phyloP scores from a whole-genome alignment of 2,329 filamentous ascomycete species.

The Alternaria sp. region DNA sequence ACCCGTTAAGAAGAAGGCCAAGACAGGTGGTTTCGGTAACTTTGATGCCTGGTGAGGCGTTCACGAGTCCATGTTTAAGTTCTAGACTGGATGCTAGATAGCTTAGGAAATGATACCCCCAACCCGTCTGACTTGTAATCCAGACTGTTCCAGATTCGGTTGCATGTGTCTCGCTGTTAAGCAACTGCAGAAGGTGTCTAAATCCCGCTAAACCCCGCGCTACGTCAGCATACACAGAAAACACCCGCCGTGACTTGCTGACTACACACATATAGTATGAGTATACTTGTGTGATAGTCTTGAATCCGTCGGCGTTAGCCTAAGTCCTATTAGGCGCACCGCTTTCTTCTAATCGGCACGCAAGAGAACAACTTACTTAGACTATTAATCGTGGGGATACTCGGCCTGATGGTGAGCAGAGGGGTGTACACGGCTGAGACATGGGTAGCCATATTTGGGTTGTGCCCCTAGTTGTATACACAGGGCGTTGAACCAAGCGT shows the following conservation, averaged over 20 bases:
- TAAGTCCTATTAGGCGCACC: neutral
- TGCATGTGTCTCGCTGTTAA: neutral
- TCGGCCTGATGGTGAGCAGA: neutral
- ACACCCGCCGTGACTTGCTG: neutral
- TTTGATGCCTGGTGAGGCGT: conserved; percentile 82
- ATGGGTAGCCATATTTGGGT: neutral
- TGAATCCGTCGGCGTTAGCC: neutral
- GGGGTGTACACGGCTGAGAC: neutral
- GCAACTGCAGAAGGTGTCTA: neutral
- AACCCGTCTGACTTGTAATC: neutral
- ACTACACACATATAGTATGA: neutral
- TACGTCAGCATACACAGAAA: neutral
- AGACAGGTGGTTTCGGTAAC: conserved; percentile 84
- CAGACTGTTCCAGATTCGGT: neutral
- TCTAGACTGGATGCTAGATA: neutral
- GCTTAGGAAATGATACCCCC: neutral
- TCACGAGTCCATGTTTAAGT: neutral
- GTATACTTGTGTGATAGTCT: neutral
- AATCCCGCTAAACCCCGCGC: neutral
- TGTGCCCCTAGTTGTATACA: neutral
- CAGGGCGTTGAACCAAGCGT: neutral
- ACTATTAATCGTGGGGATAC: neutral
- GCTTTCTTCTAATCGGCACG: neutral
- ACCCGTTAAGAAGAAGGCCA: conserved; percentile 82
- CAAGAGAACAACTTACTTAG: neutral